Percentiles rank a stretch among this genome's conserved stretches.
These are phyloP conservation scores for Curvularia lunata DNA, from an alignment of 2,329 filamentous ascomycete genomes.

Conservation along the genomic window DNA sequence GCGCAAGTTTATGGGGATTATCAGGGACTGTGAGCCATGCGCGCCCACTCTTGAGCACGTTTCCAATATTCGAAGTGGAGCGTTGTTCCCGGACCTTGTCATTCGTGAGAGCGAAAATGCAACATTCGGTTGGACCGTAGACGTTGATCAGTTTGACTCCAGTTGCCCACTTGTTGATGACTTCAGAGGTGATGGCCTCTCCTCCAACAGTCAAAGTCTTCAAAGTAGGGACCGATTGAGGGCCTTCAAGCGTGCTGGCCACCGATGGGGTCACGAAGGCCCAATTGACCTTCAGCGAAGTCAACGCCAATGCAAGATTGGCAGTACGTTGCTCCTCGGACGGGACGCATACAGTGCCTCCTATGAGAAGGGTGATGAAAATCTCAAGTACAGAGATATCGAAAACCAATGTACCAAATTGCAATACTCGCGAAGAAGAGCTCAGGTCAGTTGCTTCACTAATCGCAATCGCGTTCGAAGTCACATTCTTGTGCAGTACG, in stretches of 20 bases:
- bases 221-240: constrained; percentile 47
- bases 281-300: constrained; percentile 37
- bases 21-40: constrained; percentile 39
- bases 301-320: constrained; percentile 51
- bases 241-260: constrained; percentile 43
- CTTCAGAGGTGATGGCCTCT: constrained; percentile 35
- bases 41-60: constrained; percentile 28
- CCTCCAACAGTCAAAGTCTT: constrained; percentile 46
- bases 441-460: constrained; percentile 38
- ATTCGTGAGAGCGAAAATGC: constrained; percentile 38
- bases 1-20: constrained; percentile 37
- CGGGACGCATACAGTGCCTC: constrained; percentile 45
- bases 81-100: constrained; percentile 28
- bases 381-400: constrained; percentile 46
- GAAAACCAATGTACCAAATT: constrained; percentile 46
- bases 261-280: constrained; percentile 45
- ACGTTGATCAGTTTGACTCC: constrained; percentile 37
- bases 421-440: constrained; percentile 40
- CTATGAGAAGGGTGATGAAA: constrained; percentile 40
- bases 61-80: constrained; percentile 36
- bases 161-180: constrained; percentile 35
- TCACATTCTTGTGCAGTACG: constrained; percentile 39
- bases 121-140: constrained; percentile 41
- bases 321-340: constrained; percentile 52
- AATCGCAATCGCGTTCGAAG: constrained; percentile 38